Evolutionary conservation across 176 grass and related monocot species (phyloP).

Genomic region (Bromus sterilis): DNA sequence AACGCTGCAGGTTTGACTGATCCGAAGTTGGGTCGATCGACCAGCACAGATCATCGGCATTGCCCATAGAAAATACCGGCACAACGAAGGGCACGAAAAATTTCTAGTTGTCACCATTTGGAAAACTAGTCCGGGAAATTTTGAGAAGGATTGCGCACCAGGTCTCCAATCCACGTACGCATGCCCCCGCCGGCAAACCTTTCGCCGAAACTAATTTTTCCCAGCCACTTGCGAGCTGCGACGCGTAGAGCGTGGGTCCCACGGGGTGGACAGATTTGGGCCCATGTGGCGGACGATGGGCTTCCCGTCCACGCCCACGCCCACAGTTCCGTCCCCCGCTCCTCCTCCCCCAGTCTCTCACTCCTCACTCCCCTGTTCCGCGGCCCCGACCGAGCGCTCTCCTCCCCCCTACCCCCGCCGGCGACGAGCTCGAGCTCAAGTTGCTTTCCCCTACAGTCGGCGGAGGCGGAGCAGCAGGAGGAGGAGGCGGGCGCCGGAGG

Average conservation of each 20-base stretch:
- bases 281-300: conserved; percentile 3
- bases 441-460: not conserved
- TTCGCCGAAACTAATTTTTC: not conserved
- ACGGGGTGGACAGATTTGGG: not conserved
- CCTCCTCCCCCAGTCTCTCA: not conserved
- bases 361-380: conserved; percentile 8
- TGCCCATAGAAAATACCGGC: no score
- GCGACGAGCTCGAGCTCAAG: conserved; percentile 41
- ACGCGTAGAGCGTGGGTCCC: not conserved
- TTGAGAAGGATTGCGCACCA: not conserved
- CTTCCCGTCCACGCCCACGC: conserved; percentile 5
- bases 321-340: not conserved
- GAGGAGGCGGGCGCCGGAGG: not conserved
- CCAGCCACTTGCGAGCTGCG: not conserved
- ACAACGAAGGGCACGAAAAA: no score
- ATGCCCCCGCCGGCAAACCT: not conserved
- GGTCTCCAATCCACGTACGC: not conserved
- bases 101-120: no score
- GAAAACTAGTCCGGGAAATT: no score
- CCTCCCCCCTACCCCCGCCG: not conserved
- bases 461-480: conserved; percentile 5
- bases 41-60: no score
- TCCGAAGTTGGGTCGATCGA: no score
- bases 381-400: not conserved
- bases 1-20: no score